Percentiles rank a stretch among this genome's conserved stretches.
phyloP scores from a whole-genome alignment of 208 protist species.

The Porcisia hertigi region DNA sequence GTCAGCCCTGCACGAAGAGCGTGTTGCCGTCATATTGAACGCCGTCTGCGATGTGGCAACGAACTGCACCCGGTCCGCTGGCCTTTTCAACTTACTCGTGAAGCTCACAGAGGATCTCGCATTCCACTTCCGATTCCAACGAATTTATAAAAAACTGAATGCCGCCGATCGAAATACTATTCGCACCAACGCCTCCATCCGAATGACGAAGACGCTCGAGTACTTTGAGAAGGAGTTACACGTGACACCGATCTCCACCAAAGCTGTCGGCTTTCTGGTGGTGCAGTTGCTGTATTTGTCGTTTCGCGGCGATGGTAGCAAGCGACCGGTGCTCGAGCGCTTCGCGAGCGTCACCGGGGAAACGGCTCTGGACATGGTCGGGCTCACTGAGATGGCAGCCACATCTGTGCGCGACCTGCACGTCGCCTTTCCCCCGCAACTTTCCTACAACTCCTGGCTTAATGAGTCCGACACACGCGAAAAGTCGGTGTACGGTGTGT shows the following conservation, averaged over 20 bases:
- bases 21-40: slow-evolving; percentile 71
- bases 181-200: slow-evolving; percentile 57
- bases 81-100: slow-evolving; percentile 71
- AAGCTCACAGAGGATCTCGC: slow-evolving; percentile 79
- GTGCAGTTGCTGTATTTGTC: slow-evolving; percentile 78
- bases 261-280: slow-evolving; percentile 81
- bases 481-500: slow-evolving; percentile 91
- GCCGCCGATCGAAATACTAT: slow-evolving; percentile 70
- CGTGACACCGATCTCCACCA: slow-evolving; percentile 59
- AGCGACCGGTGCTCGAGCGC: slow-evolving; percentile 65
- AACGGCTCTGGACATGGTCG: slow-evolving; percentile 68
- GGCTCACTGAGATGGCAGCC: slow-evolving; percentile 65
- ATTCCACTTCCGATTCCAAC: slow-evolving; percentile 87
- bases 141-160: slow-evolving; percentile 69
- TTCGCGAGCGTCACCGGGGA: slow-evolving; percentile 55
- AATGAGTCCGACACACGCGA: slow-evolving; percentile 87
- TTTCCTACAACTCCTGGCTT: slow-evolving; percentile 91
- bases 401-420: slow-evolving; percentile 75
- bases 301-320: slow-evolving; percentile 48
- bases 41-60: slow-evolving; percentile 64
- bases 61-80: slow-evolving; percentile 69
- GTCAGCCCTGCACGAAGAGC: slow-evolving; percentile 59
- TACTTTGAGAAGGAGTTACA: slow-evolving; percentile 86
- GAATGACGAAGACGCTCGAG: slow-evolving; percentile 83
- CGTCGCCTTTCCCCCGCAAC: slow-evolving; percentile 87